Base-by-base conservation (phyloP, 139 green algal species). In the Medakamo hakoo region DNA sequence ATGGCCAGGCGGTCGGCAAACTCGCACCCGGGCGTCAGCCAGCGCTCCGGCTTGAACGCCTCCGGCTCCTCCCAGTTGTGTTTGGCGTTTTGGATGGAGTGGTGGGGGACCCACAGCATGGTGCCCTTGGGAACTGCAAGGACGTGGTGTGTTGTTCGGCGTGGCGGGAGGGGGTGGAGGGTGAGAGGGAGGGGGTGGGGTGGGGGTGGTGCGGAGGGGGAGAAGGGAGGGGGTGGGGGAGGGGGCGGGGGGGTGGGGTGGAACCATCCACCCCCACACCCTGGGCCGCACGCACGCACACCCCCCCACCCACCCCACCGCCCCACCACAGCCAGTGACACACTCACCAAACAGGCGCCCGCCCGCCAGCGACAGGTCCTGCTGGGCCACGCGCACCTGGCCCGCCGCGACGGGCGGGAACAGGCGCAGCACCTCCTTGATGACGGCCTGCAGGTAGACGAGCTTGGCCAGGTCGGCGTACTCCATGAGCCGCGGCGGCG, bases 381-480 rank as follows among this genome's bases (percentile, higher is more conserved):
- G 30, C 23, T 32, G 24, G 27, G 5, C 28, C 14, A 65, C 24
- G 48, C 58, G 23, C 24, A 66, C 23, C 19, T 65, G 49, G 31
- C 55, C 58, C 16, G 40, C 2, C 29, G 30, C 25, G 3, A 62
- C 48, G 29, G 63, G 61, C 0, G 76, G 75, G 57, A 70, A 73
- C 69, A 83, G 80, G 48, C 73, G 70, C 74, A 75, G 78, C n/a
- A 67, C 65, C 70, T 79, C 76, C 65, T 76, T 71, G 22, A 62
- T 23, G 68, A 24, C 70, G 25, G 55, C 57, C 1, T 29, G 55
- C 14, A 77, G 62, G 67, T 68, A 66, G 4, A 22, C 49, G 48
- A 68, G 27, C 1, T 19, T 18, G 55, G 65, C 67, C 3, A 66
- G 28, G 24, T 72, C 63, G 1, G 69, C 64, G 55, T 56, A 72